These are phyloP conservation scores for Saururus chinensis DNA, from an alignment of 164 flowering plant genomes.

Conservation along the genomic window DNA sequence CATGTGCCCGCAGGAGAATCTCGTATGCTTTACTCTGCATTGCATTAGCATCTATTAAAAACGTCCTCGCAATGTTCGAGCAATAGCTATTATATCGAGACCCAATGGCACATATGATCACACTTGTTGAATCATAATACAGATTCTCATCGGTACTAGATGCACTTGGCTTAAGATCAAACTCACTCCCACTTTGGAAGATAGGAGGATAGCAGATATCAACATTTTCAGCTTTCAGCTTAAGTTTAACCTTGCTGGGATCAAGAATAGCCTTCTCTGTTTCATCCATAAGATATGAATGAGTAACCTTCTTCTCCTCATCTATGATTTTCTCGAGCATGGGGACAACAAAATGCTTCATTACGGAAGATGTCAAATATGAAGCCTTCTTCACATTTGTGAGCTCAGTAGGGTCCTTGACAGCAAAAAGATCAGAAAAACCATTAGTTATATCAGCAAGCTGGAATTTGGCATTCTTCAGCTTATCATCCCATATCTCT, in stretches of 20 bases:
- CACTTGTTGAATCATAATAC: constrained; percentile 61
- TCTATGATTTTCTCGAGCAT: constrained; percentile 66
- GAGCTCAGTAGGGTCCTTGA: constrained; percentile 51
- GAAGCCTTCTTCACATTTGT: constrained; percentile 61
- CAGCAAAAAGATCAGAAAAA: constrained; percentile 59
- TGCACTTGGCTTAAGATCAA: constrained; percentile 75
- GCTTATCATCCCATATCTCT: constrained; percentile 52
- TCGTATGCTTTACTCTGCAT: constrained; percentile 70
- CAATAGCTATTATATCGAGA: constrained; percentile 68
- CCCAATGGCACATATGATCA: constrained; percentile 65
- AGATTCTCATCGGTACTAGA: constrained; percentile 59
- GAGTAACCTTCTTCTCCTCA: constrained; percentile 66
- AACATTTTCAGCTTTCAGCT: constrained; percentile 65
- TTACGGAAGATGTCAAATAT: constrained; percentile 39
- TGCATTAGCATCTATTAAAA: constrained; percentile 57
- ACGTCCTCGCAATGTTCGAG: constrained; percentile 67
- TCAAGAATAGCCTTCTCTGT: constrained; percentile 61
- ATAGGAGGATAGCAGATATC: constrained; percentile 90
- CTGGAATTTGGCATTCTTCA: constrained; percentile 31
- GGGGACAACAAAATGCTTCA: constrained; percentile 71
- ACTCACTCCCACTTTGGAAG: constrained; percentile 73
- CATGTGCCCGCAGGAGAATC: constrained; percentile 69
- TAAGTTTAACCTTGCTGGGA: constrained; percentile 44
- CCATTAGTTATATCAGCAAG: constrained; percentile 55
- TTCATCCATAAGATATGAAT: constrained; percentile 63